Evolutionary conservation across 2,329 filamentous ascomycete genomes (phyloP).

Genomic region (Phoma sp.): DNA sequence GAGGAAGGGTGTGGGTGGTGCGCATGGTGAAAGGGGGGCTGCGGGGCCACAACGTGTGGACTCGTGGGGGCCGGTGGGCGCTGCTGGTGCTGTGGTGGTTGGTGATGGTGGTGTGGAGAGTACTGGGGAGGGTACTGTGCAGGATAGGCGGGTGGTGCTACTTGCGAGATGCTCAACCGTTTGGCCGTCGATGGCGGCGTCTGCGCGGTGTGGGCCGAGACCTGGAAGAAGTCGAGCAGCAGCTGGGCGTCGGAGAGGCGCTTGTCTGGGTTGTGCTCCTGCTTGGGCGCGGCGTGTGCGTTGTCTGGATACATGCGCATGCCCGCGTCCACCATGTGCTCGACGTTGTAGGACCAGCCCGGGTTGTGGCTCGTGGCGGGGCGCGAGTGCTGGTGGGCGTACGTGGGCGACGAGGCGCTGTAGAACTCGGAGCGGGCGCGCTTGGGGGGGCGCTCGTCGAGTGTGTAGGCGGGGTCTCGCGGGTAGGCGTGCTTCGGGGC

Average conservation of each 20-base stretch:
- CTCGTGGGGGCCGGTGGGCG: constrained; percentile 15
- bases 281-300: constrained; percentile 16
- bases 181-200: constrained; percentile 37
- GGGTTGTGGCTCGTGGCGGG: constrained; percentile 57
- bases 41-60: constrained; percentile 17
- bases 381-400: constrained; percentile 43
- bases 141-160: constrained; percentile 12
- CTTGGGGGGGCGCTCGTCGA: constrained; percentile 62
- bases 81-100: constrained; percentile 8
- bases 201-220: constrained; percentile 37
- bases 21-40: constrained; percentile 11
- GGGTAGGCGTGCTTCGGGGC: constrained; percentile 31
- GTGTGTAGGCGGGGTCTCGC: constrained; percentile 15
- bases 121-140: constrained; percentile 17
- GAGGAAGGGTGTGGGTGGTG: constrained; percentile 21
- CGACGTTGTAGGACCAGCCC: constrained; percentile 48
- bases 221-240: constrained; percentile 52
- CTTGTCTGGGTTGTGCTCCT: constrained; percentile 43
- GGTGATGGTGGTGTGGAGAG: constrained; percentile 15
- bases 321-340: constrained; percentile 46
- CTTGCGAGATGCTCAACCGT: constrained; percentile 36
- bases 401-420: constrained; percentile 49
- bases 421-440: constrained; percentile 65
- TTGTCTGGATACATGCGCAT: constrained; percentile 39
- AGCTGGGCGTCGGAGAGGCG: constrained; percentile 54